phyloP scores from a whole-genome alignment of 176 grass and related monocot species.

The Panicum miliaceum region DNA sequence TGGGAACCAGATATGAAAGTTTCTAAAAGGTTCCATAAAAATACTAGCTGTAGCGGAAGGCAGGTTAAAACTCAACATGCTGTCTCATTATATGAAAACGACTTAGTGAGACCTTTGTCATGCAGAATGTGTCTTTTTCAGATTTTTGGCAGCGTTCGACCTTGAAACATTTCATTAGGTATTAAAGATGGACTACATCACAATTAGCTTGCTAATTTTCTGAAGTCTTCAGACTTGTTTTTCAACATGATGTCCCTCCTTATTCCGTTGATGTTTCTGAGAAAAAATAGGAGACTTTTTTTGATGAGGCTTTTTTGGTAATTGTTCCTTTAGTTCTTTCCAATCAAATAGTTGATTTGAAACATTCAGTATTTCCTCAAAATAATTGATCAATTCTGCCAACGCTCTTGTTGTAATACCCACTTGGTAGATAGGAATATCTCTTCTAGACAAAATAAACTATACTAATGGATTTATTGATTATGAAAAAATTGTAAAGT shows the following conservation, averaged over 20 bases:
- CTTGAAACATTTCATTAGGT: background rate
- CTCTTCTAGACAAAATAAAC: background rate
- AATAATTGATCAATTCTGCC: background rate
- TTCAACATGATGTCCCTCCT: background rate
- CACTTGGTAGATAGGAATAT: background rate
- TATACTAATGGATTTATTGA: background rate
- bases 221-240: background rate
- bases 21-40: background rate
- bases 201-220: background rate
- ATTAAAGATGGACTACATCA: background rate
- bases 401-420: background rate
- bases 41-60: background rate
- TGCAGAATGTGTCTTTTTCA: background rate
- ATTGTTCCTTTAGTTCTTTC: background rate
- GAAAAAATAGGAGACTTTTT: background rate
- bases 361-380: conserved; percentile 6
- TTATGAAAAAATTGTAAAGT: conserved; percentile 5
- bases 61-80: background rate
- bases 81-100: background rate
- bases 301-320: background rate
- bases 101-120: background rate
- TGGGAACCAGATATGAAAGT: background rate
- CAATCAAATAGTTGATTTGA: background rate
- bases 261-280: background rate
- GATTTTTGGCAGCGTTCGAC: background rate